Evolutionary conservation across 345 rosid genomes (phyloP), one percentile per base, ranked within the genome.

Genomic region (Sisymbrium irio): DNA sequence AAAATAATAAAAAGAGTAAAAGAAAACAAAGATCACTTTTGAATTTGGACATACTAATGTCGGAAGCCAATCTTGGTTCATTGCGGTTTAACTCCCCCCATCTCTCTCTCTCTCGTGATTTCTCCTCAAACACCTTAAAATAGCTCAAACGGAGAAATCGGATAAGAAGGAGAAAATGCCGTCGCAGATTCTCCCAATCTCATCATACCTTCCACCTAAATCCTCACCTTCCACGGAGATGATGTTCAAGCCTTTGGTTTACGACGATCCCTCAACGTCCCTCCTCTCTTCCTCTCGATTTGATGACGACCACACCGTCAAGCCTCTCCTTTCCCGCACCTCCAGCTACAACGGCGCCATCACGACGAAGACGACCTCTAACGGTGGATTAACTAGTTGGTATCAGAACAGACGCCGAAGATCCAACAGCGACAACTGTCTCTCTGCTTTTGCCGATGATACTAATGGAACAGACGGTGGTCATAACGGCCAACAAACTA

Each of bases 331-430:
- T 36, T 70, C 89, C 41, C 75, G 91, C 72, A 42, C 88, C 61
- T 59, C 85, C 9, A 89, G 93, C 66, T 86, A 47, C 77, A 77
- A 56, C 68, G 70, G 78, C 50, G 5, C 70, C 53, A 32, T 75
- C 68, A 25, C 71, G 18, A 22, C 69, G 0, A 57, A 40, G 9
- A 0, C 72, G 9, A 0, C 72, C 0, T 14, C 67, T 57, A 30
- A 7, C 25, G 80, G 27, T 33, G 65, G 80, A 18, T 42, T 40
- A 8, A 27, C 67, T 11, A 65, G 63, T 20, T 53, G 67, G 78
- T 57, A 77, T 55, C 88, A 89, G 63, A 88, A 88, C 64, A 82
- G 88, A 46, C 81, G 93, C 56, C 83, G 88, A 20, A 82, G 92
- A 56, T 72, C 76, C 71, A 62, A 84, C 65, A 86, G 92, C 78